phyloP scores from a whole-genome alignment of 2,329 filamentous ascomycete species.

The Penicillium sp. region DNA sequence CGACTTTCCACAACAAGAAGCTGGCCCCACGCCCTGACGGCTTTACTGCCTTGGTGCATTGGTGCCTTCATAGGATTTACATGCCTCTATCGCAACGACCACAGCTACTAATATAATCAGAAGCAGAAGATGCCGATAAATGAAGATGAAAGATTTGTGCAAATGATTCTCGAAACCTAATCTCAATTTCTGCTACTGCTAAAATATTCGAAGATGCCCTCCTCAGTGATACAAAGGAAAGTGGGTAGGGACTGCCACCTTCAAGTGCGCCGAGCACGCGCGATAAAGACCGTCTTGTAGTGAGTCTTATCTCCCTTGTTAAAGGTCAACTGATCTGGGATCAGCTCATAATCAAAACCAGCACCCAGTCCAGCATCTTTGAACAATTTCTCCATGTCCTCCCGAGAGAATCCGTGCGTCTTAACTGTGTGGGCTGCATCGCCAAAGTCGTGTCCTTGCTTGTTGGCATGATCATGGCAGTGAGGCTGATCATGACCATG shows the following conservation, averaged over 20 bases:
- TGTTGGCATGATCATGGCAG: neutral
- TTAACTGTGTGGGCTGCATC: constrained; percentile 58
- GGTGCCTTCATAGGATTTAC: neutral
- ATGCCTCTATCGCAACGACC: too few relatives aligned
- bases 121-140: too few relatives aligned
- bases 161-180: too few relatives aligned
- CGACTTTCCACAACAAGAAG: too few relatives aligned
- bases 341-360: constrained; percentile 60
- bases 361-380: constrained; percentile 60
- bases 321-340: constrained; percentile 56
- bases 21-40: too few relatives aligned
- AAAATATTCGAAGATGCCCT: too few relatives aligned
- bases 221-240: neutral
- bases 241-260: too few relatives aligned
- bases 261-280: constrained; percentile 32
- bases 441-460: constrained; percentile 25
- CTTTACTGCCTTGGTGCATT: neutral
- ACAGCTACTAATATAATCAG: too few relatives aligned
- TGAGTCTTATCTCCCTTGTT: constrained; percentile 26
- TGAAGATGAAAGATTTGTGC: too few relatives aligned
- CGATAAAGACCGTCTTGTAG: constrained; percentile 35
- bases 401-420: constrained; percentile 66
- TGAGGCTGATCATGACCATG: constrained; percentile 11
- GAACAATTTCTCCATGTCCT: constrained; percentile 63
- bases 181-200: neutral